Percentiles rank a stretch among this genome's conserved stretches.
Conservation (phyloP, 1,139 yeast genomes). For the Sugiyamaella castrensis region DNA sequence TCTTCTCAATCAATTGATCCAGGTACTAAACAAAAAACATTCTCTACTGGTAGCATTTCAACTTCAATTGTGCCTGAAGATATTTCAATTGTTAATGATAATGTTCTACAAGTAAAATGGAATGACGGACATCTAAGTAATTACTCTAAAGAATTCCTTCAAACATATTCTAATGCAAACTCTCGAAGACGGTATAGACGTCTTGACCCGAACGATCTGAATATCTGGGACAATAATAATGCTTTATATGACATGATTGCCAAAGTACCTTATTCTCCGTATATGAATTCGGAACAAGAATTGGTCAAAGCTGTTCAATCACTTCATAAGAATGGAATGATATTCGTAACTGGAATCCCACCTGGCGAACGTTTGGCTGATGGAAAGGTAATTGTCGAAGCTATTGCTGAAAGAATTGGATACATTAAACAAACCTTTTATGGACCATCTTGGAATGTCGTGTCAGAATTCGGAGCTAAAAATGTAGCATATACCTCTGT, state of each 20-base stretch:
- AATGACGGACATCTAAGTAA: slow-evolving; percentile 48
- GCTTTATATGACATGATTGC: slow-evolving; percentile 28
- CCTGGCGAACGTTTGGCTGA: slow-evolving; percentile 30
- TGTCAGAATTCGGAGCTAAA: slow-evolving; percentile 57
- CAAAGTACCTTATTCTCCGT: slow-evolving; percentile 44
- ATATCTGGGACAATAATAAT: slow-evolving; percentile 30
- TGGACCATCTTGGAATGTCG: slow-evolving; percentile 71
- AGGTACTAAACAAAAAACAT: slow-evolving; percentile 58
- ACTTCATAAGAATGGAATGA: slow-evolving; percentile 58
- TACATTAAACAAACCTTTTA: slow-evolving; percentile 71
- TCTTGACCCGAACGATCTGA: slow-evolving; percentile 34
- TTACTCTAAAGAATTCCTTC: slow-evolving; percentile 50
- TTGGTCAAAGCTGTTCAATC: slow-evolving; percentile 46
- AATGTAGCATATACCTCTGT: slow-evolving; percentile 71
- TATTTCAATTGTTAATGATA: slow-evolving; percentile 27
- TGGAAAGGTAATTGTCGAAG: slow-evolving; percentile 37
- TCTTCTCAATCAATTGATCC: slow-evolving; percentile 53
- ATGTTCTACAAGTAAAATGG: slow-evolving; percentile 52
- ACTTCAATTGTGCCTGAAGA: slow-evolving; percentile 33
- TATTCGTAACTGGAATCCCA: slow-evolving; percentile 56
- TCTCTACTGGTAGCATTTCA: slow-evolving; percentile 57
- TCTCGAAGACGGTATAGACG: slow-evolving; percentile 37
- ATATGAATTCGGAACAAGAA: slow-evolving; percentile 41
- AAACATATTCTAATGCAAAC: slow-evolving; percentile 42
- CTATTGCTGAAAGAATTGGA: slow-evolving; percentile 61